A percentile compares a stretch with the other conserved stretches of the same genome.
These are phyloP conservation scores for Penicillium sp. DNA, from an alignment of 2,329 filamentous ascomycete species.

Conservation along the genomic window DNA sequence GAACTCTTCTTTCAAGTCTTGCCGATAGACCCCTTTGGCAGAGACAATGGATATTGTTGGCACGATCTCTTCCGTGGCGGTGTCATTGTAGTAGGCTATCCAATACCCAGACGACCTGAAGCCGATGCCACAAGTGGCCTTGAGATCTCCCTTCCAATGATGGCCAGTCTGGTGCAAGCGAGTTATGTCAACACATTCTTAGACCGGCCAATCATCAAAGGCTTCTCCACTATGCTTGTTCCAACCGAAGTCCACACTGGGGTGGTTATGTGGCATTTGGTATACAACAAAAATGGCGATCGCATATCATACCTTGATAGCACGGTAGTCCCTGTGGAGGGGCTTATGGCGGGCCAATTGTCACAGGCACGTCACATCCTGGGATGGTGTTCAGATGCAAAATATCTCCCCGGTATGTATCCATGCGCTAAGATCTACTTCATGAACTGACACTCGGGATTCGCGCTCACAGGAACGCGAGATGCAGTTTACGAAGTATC, in stretches of 20 bases:
- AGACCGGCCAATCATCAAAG: slow-evolving; percentile 35
- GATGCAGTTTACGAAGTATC: too few species aligned
- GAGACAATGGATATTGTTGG: too few species aligned
- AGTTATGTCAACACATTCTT: slow-evolving; percentile 24
- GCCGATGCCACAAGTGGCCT: slow-evolving; percentile 24
- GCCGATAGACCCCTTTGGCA: too few species aligned
- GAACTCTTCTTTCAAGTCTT: too few species aligned
- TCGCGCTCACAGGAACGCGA: too few species aligned
- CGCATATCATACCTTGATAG: slow-evolving; percentile 30
- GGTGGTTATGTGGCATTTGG: slow-evolving; percentile 33
- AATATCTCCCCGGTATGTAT: slow-evolving; percentile 22
- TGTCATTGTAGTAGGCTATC: too few species aligned
- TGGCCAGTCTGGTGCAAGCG: too few species aligned
- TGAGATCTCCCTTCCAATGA: slow-evolving; percentile 24
- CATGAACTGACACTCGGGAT: too few species aligned
- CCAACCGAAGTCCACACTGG: slow-evolving; percentile 4
- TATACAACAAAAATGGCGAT: slow-evolving; percentile 18
- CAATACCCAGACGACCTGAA: background rate
- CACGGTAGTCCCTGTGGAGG: slow-evolving; percentile 1
- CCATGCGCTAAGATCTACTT: too few species aligned
- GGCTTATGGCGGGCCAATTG: background rate
- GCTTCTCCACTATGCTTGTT: slow-evolving; percentile 37
- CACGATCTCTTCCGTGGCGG: too few species aligned
- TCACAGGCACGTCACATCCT: slow-evolving; percentile 32
- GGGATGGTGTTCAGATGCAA: slow-evolving; percentile 33